Base-by-base conservation (phyloP, 805 yeast species). In the Candida pseudoglaebosa region DNA sequence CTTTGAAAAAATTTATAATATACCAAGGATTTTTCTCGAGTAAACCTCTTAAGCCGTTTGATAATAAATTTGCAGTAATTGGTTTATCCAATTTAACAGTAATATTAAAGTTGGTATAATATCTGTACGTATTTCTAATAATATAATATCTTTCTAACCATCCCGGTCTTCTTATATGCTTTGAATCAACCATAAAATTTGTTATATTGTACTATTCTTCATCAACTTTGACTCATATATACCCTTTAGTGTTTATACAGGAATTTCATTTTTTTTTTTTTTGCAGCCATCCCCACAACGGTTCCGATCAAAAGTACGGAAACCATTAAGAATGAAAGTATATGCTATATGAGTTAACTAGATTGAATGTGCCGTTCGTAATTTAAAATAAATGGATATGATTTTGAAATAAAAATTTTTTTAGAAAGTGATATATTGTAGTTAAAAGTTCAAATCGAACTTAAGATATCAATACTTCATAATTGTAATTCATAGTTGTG, bases 131-230 rank as follows among this genome's bases (percentile, higher is more conserved):
- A 24, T 45, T 49, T 26, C 60, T 40, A 36, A 54, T 47, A 22
- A 58, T 41, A 38, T 56, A 51, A 33, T 45, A 47, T 21, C 47
- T 41, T 34, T 58, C 63, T 32, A 48, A 46, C 43, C 54, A 54
- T 1, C 47, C 50, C 2, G 57, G 54, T 24, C 33, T 24, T 36
- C 48, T 28, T 8, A 3, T 35, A 31, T 40, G 46, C 15, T 26
- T 26, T 13, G 29, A 5, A 5, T 26, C 29, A 26, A 26, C 29
- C 29, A 26, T 26, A 12, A 26, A n/a, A n/a, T n/a, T n/a, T n/a
- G n/a, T n/a, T n/a, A n/a, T n/a, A n/a, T 21, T 21, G 6, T 6
- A 21, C 9, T 21, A 6, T 6, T 7, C 24, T 21, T 26, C 6
- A 26, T 5, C 12, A 5, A 26, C 6, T 10, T 26, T 26, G 29